Percentiles rank a stretch among this genome's conserved stretches.
Evolutionary conservation across 768 basidiomycete genomes (phyloP).

Genomic region (Suillus decipiens): DNA sequence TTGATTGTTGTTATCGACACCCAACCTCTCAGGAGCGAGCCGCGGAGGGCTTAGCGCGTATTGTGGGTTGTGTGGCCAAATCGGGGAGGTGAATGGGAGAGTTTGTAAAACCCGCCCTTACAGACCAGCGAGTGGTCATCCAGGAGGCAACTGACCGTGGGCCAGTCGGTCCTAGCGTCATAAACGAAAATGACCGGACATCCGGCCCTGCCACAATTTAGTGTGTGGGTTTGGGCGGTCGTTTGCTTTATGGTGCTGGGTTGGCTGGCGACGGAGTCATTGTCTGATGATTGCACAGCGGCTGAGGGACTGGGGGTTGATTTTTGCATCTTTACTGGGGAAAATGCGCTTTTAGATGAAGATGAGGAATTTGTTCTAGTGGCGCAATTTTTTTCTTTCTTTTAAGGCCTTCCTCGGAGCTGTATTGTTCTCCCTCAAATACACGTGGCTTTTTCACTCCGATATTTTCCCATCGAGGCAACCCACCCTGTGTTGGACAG

Average conservation of each 20-base stretch:
- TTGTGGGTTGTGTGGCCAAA: not conserved
- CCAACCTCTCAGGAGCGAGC: not conserved
- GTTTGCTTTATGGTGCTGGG: not conserved
- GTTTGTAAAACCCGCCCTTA: not conserved
- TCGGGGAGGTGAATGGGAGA: not conserved
- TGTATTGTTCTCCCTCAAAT: too few species aligned
- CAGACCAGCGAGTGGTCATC: slow-evolving; percentile 28
- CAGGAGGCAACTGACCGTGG: slow-evolving; percentile 25
- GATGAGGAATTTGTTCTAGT: not conserved
- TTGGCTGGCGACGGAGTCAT: slow-evolving; percentile 11
- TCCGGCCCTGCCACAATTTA: slow-evolving; percentile 20
- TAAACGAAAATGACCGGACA: slow-evolving; percentile 28
- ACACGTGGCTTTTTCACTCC: too few species aligned
- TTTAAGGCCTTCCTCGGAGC: too few species aligned
- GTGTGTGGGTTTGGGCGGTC: not conserved
- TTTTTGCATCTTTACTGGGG: not conserved
- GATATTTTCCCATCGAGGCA: too few species aligned
- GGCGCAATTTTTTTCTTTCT: too few species aligned
- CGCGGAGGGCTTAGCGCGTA: not conserved
- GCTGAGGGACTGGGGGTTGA: not conserved
- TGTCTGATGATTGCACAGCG: slow-evolving; percentile 6
- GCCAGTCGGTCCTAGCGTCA: slow-evolving; percentile 25
- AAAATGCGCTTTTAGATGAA: not conserved
- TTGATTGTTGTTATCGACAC: not conserved
- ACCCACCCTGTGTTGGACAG: too few species aligned